Percentiles rank a stretch among this genome's conserved stretches.
Conservation (phyloP, 2,329 filamentous ascomycete species). For the Aureobasidium sp. region DNA sequence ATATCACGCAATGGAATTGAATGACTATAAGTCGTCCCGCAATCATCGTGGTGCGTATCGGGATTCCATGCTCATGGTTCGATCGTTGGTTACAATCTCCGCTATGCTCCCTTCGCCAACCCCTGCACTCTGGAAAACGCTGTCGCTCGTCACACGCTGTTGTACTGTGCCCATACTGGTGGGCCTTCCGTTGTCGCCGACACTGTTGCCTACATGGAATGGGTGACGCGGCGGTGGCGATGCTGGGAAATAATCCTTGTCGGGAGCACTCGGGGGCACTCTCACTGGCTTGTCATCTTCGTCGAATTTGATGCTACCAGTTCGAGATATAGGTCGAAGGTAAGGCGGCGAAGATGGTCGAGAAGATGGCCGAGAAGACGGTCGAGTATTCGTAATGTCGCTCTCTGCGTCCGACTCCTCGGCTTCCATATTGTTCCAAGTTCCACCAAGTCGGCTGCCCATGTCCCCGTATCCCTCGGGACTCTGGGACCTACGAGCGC, state of each 20-base stretch:
- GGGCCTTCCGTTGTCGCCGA: conserved; percentile 5
- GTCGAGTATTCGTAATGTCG: background rate
- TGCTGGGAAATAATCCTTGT: conserved; percentile 2
- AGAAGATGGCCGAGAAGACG: background rate
- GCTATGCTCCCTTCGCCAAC: conserved; percentile 13
- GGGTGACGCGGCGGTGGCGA: background rate
- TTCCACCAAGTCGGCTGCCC: conserved; percentile 11
- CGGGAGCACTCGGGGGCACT: background rate
- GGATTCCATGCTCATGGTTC: conserved; percentile 12
- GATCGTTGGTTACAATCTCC: conserved; percentile 10
- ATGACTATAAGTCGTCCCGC: background rate
- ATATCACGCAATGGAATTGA: background rate
- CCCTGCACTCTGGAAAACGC: conserved; percentile 10
- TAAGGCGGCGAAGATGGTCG: conserved; percentile 6
- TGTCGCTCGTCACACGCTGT: conserved; percentile 13
- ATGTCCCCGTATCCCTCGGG: conserved; percentile 8
- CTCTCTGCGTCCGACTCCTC: conserved; percentile 7
- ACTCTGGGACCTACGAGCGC: conserved; percentile 3
- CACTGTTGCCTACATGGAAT: background rate
- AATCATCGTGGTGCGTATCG: background rate
- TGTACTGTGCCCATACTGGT: conserved; percentile 14
- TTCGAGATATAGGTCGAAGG: conserved; percentile 13
- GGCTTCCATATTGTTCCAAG: conserved; percentile 12
- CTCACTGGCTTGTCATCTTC: background rate
- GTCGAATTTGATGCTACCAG: conserved; percentile 13